These are phyloP conservation scores for Piloderma croceum DNA, from an alignment of 768 basidiomycete genomes.

Conservation along the genomic window DNA sequence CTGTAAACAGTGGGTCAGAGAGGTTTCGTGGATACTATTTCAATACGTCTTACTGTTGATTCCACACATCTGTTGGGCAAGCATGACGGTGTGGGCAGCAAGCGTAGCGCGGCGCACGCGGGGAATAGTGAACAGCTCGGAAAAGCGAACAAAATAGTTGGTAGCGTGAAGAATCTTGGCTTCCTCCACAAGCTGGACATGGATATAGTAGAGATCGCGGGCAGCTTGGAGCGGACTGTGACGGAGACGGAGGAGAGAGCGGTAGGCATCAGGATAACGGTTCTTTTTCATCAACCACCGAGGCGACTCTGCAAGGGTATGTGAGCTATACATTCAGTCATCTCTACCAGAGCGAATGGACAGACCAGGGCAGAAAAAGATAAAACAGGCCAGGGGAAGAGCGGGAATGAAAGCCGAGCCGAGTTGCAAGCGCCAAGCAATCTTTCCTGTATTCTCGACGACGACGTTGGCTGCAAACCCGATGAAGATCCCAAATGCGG, in stretches of 20 bases:
- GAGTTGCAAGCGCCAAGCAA: slow-evolving; percentile 80
- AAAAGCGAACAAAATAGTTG: slow-evolving; percentile 42
- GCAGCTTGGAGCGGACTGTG: slow-evolving; percentile 71
- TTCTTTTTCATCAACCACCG: slow-evolving; percentile 83
- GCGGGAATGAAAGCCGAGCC: slow-evolving; percentile 66
- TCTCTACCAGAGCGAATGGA: slow-evolving; percentile 8
- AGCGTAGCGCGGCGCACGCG: slow-evolving; percentile 53
- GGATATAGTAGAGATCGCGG: slow-evolving; percentile 74
- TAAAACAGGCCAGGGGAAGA: slow-evolving; percentile 38
- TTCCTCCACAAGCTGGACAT: slow-evolving; percentile 65
- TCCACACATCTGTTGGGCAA: slow-evolving; percentile 80
- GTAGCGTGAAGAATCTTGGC: slow-evolving; percentile 48
- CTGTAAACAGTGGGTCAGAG: too few relatives aligned
- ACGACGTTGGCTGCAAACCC: slow-evolving; percentile 64
- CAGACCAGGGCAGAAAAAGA: slow-evolving; percentile 52
- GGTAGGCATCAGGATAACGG: slow-evolving; percentile 63
- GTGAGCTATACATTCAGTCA: slow-evolving; percentile 22
- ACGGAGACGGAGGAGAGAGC: slow-evolving; percentile 61
- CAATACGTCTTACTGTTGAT: slow-evolving; percentile 62
- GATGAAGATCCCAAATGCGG: slow-evolving; percentile 77
- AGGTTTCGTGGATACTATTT: too few relatives aligned
- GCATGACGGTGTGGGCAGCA: slow-evolving; percentile 52
- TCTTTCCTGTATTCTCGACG: slow-evolving; percentile 48
- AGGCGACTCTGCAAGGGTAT: slow-evolving; percentile 61
- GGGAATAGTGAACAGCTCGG: slow-evolving; percentile 71